phyloP scores from a whole-genome alignment of 768 basidiomycete genomes.

The Tricholoma saponaceum region DNA sequence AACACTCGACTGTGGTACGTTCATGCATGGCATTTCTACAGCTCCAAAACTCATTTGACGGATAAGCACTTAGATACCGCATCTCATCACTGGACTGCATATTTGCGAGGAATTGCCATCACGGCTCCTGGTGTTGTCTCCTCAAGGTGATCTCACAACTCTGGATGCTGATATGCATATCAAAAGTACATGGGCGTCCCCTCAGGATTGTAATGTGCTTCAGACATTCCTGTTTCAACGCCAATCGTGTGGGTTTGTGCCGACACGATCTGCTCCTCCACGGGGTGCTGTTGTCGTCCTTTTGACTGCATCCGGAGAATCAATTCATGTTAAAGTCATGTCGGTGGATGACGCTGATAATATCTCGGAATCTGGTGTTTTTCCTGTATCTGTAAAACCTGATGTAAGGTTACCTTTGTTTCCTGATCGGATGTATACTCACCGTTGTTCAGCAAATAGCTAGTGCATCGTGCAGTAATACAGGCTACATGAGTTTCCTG shows the following conservation, averaged over 20 bases:
- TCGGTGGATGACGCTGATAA: slow-evolving; percentile 28
- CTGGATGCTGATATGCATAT: slow-evolving; percentile 24
- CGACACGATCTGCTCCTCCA: slow-evolving; percentile 15
- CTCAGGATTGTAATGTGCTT: slow-evolving; percentile 11
- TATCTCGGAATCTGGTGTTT: slow-evolving; percentile 25
- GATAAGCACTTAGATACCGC: slow-evolving; percentile 35
- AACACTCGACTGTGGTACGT: slow-evolving; percentile 43
- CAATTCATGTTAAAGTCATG: slow-evolving; percentile 25
- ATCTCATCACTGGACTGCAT: slow-evolving; percentile 29
- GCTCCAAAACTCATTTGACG: slow-evolving; percentile 12
- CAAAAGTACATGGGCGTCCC: slow-evolving; percentile 16
- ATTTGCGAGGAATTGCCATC: slow-evolving; percentile 17
- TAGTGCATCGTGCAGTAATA: slow-evolving; percentile 38
- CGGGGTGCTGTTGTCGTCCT: slow-evolving; percentile 22
- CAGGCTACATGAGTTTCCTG: slow-evolving; percentile 48
- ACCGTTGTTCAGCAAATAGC: slow-evolving; percentile 29
- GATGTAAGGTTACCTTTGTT: slow-evolving; percentile 21
- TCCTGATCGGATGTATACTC: slow-evolving; percentile 4
- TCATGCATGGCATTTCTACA: not conserved
- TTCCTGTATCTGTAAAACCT: slow-evolving; percentile 24
- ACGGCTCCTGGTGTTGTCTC: slow-evolving; percentile 26
- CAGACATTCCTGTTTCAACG: slow-evolving; percentile 26
- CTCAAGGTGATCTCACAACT: slow-evolving; percentile 26
- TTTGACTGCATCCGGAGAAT: slow-evolving; percentile 17
- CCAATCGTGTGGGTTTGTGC: slow-evolving; percentile 25